phyloP scores from a whole-genome alignment of 169 alveolate species.

The Plasmodium chabaudi region DNA sequence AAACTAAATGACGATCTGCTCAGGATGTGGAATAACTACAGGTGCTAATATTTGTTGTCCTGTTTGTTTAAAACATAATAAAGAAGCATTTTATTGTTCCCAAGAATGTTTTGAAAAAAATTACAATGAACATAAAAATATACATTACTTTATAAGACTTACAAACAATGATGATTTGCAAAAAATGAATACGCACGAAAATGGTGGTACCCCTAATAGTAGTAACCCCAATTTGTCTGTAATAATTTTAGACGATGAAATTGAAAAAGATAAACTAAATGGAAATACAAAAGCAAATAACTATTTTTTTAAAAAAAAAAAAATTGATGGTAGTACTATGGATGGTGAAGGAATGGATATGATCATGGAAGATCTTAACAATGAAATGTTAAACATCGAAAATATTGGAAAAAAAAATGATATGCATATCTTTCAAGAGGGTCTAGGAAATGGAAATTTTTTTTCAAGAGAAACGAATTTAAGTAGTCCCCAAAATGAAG shows the following conservation, averaged over 20 bases:
- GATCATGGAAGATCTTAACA: not conserved
- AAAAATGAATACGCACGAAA: conserved; percentile 6
- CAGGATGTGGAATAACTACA: conserved; percentile 72
- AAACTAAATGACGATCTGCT: conserved; percentile 49
- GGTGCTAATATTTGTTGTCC: conserved; percentile 70
- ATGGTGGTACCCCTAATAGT: not conserved
- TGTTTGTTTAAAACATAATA: conserved; percentile 56
- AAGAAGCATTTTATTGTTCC: conserved; percentile 54
- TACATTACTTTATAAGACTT: conserved; percentile 53
- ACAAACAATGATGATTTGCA: conserved; percentile 39
- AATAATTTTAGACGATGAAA: conserved; percentile 23
- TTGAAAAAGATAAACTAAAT: not conserved
- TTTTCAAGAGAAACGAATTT: not conserved
- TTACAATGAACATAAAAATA: conserved; percentile 61
- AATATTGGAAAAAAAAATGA: not conserved
- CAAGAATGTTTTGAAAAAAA: conserved; percentile 69
- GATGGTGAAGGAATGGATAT: too few species aligned
- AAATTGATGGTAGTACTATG: too few species aligned
- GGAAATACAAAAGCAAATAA: too few species aligned
- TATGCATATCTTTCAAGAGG: too few species aligned
- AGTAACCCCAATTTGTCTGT: conserved; percentile 27
- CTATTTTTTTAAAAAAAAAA: too few species aligned
- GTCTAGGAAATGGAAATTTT: not conserved
- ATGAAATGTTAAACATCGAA: not conserved
- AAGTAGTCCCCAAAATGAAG: not conserved